Conservation (phyloP, 306 rosid genomes). For the Ziziphus jujuba region DNA sequence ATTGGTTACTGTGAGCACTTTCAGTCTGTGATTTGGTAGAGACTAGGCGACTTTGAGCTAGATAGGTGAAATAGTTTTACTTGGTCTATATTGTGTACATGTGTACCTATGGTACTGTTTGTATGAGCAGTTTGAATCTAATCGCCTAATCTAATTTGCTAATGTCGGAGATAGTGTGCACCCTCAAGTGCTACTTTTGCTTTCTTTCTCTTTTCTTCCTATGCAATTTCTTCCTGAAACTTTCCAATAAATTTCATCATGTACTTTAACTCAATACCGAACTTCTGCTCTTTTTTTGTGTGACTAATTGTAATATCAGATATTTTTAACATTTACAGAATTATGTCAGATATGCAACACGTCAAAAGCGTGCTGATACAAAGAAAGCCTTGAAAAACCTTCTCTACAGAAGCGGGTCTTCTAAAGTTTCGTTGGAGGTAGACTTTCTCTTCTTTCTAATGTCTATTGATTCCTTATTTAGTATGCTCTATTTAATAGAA, state of each 20-base stretch:
- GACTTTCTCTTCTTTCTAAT: neutral
- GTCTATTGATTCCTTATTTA: too few relatives aligned
- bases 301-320: conserved; percentile 23
- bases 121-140: too few relatives aligned
- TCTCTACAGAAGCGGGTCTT: conserved; percentile 61
- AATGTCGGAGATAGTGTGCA: too few relatives aligned
- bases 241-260: neutral
- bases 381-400: conserved; percentile 83
- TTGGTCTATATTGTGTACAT: too few relatives aligned
- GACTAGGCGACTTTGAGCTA: neutral
- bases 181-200: neutral
- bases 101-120: too few relatives aligned
- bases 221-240: neutral
- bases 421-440: conserved; percentile 45
- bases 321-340: conserved; percentile 46
- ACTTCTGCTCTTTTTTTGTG: neutral
- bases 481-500: too few relatives aligned
- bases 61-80: neutral
- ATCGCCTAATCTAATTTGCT: too few relatives aligned
- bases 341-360: conserved; percentile 55
- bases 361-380: conserved; percentile 82
- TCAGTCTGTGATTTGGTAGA: neutral
- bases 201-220: neutral
- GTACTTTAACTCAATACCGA: too few relatives aligned
- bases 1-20: neutral